Base-by-base conservation (phyloP, 139 green algal genomes). In the Closterium sp. region DNA sequence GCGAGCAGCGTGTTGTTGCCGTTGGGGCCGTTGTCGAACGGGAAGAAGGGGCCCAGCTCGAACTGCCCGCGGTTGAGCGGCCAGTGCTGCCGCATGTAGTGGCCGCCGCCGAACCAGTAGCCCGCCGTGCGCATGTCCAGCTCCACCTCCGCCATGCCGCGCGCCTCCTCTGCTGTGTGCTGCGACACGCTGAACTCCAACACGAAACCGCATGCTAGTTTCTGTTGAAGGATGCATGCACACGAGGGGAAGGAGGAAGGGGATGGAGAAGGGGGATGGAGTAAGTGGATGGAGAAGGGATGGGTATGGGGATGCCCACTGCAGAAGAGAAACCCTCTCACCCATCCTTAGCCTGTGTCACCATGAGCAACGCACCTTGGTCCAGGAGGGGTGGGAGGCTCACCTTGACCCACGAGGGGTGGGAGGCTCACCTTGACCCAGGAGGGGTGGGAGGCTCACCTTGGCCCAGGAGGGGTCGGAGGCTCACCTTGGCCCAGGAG, bases 1-100 rank as follows among this genome's bases (percentile, higher is more conserved):
- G 85, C 89, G 16, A 95, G 76, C 30, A 97, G 90, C 5, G 94
- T 97, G 95, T 97, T 97, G 9, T 95, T 84, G 21, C 96, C 96
- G 86, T 95, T 96, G 8, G 95, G 95, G 0, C 96, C 96, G 93
- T 97, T 96, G 91, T 97, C 96, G 87, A 96, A 96, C 21, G 96
- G 94, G 84, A 95, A 95, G 36, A 93, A 96, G 25, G 96, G 96
- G 3, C 89, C 89, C 84, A 94, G 88, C 84, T 97, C 95, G 84
- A 94, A 93, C n/a, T 87, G 87, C 12, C 90, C 95, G 16, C 88
- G 31, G 84, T 97, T 95, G 23, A 97, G 89, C 21, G 96, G 96
- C 96, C 96, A 97, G 83, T 96, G 92, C 93, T 97, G 95, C 23
- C 88, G 66, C 90, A 97, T 97, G 55, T 96, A 91, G 86, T 97